Evolutionary conservation across 768 basidiomycete genomes (phyloP).

Genomic region (Mycena sanguinolenta): DNA sequence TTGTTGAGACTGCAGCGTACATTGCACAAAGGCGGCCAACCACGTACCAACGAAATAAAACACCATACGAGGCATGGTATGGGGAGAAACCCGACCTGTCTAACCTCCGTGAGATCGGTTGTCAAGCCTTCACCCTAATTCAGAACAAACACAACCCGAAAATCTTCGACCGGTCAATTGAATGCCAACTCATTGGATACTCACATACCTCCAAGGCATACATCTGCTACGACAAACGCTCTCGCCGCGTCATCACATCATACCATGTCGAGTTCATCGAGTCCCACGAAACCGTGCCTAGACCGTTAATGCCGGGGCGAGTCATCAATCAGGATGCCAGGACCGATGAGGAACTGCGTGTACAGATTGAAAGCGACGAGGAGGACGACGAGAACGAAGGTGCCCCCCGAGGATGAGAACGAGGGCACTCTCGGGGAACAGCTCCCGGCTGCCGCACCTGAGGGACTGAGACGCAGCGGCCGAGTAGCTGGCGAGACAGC

Average conservation of each 20-base stretch:
- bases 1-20: no score
- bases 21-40: no score
- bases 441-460: background rate
- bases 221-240: slow-evolving; percentile 43
- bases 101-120: slow-evolving; percentile 52
- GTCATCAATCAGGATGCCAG: background rate
- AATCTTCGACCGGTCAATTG: no score
- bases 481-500: background rate
- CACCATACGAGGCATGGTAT: no score
- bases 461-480: background rate
- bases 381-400: background rate
- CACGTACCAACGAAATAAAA: no score
- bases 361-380: background rate
- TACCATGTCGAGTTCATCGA: slow-evolving; percentile 47
- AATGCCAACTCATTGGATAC: slow-evolving; percentile 57
- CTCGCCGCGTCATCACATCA: slow-evolving; percentile 36
- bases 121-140: slow-evolving; percentile 49
- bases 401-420: background rate
- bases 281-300: background rate
- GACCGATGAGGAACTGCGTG: background rate
- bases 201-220: slow-evolving; percentile 49
- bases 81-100: no score
- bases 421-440: background rate
- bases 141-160: slow-evolving; percentile 49
- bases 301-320: background rate